phyloP scores from a whole-genome alignment of 768 basidiomycete genomes.

The Russula foetens region DNA sequence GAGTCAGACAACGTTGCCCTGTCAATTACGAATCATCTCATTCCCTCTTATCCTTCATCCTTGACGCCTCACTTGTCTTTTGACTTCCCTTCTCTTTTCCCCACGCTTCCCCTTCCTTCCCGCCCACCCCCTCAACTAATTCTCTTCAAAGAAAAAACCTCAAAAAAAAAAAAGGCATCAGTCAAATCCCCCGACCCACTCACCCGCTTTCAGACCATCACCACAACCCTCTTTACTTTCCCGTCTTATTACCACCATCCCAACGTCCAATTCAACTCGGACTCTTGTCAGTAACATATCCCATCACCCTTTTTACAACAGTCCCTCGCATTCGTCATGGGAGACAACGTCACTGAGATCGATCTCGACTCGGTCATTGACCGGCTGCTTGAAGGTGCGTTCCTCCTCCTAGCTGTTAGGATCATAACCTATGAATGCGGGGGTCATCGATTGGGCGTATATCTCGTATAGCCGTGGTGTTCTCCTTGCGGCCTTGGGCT shows the following conservation, averaged over 20 bases:
- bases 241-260: background rate
- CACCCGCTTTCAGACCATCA: background rate
- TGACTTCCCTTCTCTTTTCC: background rate
- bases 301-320: background rate
- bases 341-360: conserved; percentile 83
- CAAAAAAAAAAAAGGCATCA: background rate
- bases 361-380: conserved; percentile 99
- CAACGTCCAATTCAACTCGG: background rate
- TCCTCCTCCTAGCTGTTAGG: conserved; percentile 11
- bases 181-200: conserved; percentile 5
- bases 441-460: background rate
- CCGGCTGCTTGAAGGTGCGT: conserved; percentile 92
- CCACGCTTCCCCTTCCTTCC: background rate
- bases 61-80: background rate
- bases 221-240: conserved; percentile 14
- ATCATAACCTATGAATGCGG: background rate
- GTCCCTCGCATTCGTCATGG: conserved; percentile 36
- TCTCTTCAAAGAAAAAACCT: background rate
- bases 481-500: background rate
- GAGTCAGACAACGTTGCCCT: conserved; percentile 17
- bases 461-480: background rate
- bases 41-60: background rate
- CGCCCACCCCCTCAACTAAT: background rate
- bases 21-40: conserved; percentile 7
- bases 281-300: background rate